Conservation (phyloP, 257 asterid genomes). For the Solanum tarapatanum region DNA sequence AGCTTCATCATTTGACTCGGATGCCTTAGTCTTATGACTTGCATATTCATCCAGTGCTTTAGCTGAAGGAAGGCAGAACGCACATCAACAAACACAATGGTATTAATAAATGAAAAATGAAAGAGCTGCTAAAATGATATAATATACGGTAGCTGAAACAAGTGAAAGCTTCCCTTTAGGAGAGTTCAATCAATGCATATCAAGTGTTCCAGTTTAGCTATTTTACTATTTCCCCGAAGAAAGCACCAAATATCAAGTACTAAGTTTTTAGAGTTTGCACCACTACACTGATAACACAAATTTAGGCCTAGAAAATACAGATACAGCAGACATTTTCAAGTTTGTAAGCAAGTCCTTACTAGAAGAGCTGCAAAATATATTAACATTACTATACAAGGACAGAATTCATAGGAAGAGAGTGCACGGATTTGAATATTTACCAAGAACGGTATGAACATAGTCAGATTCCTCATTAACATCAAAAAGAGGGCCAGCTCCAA, state of each 20-base stretch:
- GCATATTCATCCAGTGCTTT: conserved; percentile 94
- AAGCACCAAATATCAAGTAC: neutral
- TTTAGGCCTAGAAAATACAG: neutral
- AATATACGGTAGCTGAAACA: neutral
- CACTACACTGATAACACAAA: neutral
- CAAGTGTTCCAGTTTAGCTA: neutral
- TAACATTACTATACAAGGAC: neutral
- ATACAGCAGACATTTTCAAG: neutral
- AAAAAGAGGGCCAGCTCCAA: conserved; percentile 80
- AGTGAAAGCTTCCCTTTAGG: neutral
- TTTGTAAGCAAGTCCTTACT: neutral
- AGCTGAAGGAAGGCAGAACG: conserved; percentile 28
- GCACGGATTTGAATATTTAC: conserved; percentile 13
- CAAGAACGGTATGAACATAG: conserved; percentile 72
- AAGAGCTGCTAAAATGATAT: neutral
- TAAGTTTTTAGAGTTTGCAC: neutral
- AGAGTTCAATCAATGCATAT: neutral
- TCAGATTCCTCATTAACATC: conserved; percentile 83
- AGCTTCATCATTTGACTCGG: conserved; percentile 53
- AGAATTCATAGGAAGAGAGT: neutral
- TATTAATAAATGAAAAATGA: neutral
- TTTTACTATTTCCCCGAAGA: neutral
- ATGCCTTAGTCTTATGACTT: conserved; percentile 63
- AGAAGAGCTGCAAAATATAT: neutral
- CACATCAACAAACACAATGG: neutral